Evolutionary conservation across 768 basidiomycete species (phyloP).

Genomic region (Lactifluus rugatus): DNA sequence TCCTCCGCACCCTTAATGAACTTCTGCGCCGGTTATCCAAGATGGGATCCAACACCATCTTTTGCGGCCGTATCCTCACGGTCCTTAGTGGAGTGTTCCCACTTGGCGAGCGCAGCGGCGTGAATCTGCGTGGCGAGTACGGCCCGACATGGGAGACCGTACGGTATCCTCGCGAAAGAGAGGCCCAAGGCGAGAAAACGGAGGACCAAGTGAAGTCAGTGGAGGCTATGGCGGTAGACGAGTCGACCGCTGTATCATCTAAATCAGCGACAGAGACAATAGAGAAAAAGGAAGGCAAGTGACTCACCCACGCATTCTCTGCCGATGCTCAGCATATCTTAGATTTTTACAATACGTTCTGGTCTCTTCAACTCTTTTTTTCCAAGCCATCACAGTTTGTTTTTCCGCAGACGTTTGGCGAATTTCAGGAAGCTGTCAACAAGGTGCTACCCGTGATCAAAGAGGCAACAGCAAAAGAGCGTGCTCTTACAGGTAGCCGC

Average conservation of each 20-base stretch:
- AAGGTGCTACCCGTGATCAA: constrained; percentile 71
- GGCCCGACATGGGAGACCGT: constrained; percentile 71
- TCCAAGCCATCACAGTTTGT: constrained; percentile 70
- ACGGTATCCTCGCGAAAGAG: constrained; percentile 30
- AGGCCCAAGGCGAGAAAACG: constrained; percentile 23
- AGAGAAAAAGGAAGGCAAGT: constrained; percentile 54
- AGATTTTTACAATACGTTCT: constrained; percentile 85
- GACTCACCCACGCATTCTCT: neutral
- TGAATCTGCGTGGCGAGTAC: constrained; percentile 84
- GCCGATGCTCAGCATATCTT: constrained; percentile 4
- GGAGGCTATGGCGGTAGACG: constrained; percentile 59
- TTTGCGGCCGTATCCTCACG: constrained; percentile 82
- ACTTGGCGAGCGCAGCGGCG: constrained; percentile 81
- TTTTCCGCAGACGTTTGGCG: constrained; percentile 40
- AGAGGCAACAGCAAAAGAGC: constrained; percentile 81
- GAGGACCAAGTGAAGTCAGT: constrained; percentile 28
- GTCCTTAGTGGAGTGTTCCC: constrained; percentile 83
- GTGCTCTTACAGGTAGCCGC: constrained; percentile 77
- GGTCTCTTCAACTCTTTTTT: constrained; percentile 81
- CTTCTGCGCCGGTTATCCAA: constrained; percentile 80
- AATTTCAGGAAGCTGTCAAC: constrained; percentile 62
- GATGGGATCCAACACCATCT: constrained; percentile 72
- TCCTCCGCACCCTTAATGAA: constrained; percentile 81
- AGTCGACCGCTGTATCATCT: constrained; percentile 20
- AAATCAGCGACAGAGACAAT: constrained; percentile 28